These are phyloP conservation scores for Carex kokanica DNA, from an alignment of 176 grass and related monocot genomes.

Conservation along the genomic window DNA sequence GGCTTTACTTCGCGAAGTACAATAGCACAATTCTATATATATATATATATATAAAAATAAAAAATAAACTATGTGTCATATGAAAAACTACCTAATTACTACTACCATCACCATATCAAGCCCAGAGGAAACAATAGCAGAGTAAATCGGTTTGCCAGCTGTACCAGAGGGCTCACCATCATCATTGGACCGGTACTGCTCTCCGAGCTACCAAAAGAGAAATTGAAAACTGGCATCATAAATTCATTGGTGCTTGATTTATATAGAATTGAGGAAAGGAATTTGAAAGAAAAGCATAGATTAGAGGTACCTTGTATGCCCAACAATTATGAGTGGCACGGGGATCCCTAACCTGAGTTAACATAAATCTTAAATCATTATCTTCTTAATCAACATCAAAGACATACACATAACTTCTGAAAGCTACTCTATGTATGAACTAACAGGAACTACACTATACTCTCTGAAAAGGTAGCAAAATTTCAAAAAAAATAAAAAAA, in stretches of 20 bases:
- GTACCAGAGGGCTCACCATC: slow-evolving; percentile 91
- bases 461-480: not conserved
- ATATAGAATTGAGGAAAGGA: not conserved
- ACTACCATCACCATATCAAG: slow-evolving; percentile 93
- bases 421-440: not conserved
- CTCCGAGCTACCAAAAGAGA: slow-evolving; percentile 54
- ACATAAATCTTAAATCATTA: slow-evolving; percentile 25
- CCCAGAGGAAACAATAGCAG: slow-evolving; percentile 80
- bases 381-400: not conserved
- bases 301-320: slow-evolving; percentile 70
- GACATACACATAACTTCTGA: not conserved
- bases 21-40: too few species aligned
- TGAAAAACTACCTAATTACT: slow-evolving; percentile 62
- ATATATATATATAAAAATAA: too few species aligned
- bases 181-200: slow-evolving; percentile 77
- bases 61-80: slow-evolving; percentile 30
- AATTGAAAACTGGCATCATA: not conserved
- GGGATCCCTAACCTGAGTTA: slow-evolving; percentile 63
- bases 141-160: slow-evolving; percentile 94
- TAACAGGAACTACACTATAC: not conserved
- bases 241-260: not conserved
- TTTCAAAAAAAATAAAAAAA: not conserved
- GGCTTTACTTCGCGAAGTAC: too few species aligned
- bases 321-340: slow-evolving; percentile 94
- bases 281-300: not conserved